Evolutionary conservation across 1,284 basidiomycete genomes (phyloP).

Genomic region (Moniliella sp.): DNA sequence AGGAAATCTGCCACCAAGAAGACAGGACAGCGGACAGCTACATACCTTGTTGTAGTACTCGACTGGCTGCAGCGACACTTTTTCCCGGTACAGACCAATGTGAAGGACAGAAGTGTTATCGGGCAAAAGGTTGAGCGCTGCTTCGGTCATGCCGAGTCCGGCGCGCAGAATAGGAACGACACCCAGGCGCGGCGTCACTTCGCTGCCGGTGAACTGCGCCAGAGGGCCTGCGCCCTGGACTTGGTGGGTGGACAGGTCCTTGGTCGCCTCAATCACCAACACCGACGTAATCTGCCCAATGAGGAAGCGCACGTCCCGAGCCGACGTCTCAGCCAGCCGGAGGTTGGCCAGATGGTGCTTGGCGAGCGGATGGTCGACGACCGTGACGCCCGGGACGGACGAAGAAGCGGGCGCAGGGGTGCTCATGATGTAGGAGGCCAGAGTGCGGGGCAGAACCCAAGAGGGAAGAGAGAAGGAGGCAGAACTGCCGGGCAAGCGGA

Average conservation of each 20-base stretch:
- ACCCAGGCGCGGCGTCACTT: slow-evolving; percentile 44
- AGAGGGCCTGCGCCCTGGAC: slow-evolving; percentile 19
- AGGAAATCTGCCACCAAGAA: no score
- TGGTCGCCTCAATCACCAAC: slow-evolving; percentile 15
- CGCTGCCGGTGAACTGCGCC: slow-evolving; percentile 11
- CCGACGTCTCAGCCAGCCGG: slow-evolving; percentile 12
- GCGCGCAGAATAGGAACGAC: slow-evolving; percentile 75
- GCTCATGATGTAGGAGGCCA: no score
- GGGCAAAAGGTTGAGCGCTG: slow-evolving; percentile 58
- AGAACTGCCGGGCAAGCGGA: no score
- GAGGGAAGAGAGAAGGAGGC: no score
- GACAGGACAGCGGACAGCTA: not conserved
- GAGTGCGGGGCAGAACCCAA: no score
- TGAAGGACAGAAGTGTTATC: slow-evolving; percentile 62
- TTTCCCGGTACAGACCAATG: slow-evolving; percentile 71
- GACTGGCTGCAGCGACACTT: slow-evolving; percentile 67
- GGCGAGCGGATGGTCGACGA: slow-evolving; percentile 17
- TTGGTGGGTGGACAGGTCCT: slow-evolving; percentile 6
- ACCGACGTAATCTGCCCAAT: slow-evolving; percentile 12
- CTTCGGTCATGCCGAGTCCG: slow-evolving; percentile 77
- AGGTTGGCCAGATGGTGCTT: slow-evolving; percentile 15
- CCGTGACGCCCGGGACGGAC: slow-evolving; percentile 3
- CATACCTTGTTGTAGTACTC: slow-evolving; percentile 43
- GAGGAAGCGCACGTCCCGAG: slow-evolving; percentile 12
- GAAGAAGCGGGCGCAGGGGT: not conserved